Evolutionary conservation across 202 grass and related monocot genomes (phyloP).

Genomic region (Panicum virgatum): DNA sequence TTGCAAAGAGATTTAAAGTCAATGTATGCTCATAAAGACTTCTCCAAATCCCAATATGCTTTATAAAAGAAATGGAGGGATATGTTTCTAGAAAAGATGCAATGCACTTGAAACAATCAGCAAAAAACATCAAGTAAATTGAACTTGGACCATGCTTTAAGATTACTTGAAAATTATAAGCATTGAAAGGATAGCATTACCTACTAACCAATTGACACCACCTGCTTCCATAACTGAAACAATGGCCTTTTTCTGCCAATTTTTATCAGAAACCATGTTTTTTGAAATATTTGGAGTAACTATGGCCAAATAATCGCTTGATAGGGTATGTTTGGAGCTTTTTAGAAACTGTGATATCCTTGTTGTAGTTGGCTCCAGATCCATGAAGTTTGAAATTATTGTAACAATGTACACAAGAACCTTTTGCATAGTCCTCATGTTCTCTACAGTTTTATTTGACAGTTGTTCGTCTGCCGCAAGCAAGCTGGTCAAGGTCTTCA

Average conservation of each 20-base stretch:
- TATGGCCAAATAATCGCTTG: slow-evolving; percentile 41
- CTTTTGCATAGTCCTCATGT: slow-evolving; percentile 78
- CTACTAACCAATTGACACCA: slow-evolving; percentile 99
- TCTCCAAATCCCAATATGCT: not conserved
- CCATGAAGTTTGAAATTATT: slow-evolving; percentile 91
- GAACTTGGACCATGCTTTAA: not conserved
- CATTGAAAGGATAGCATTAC: slow-evolving; percentile 58
- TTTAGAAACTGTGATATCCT: slow-evolving; percentile 48
- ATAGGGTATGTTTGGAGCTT: slow-evolving; percentile 38
- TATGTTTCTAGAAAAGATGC: slow-evolving; percentile 37
- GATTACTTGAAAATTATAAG: slow-evolving; percentile 18
- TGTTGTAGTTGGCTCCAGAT: slow-evolving; percentile 57
- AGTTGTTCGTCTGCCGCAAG: slow-evolving; percentile 74
- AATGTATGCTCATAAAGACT: not conserved
- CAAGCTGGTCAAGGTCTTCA: slow-evolving; percentile 89
- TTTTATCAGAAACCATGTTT: slow-evolving; percentile 51
- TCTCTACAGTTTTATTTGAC: slow-evolving; percentile 72
- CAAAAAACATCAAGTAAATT: slow-evolving; percentile 24
- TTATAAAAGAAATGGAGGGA: not conserved
- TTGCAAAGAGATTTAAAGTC: not conserved
- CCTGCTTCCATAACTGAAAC: slow-evolving; percentile 98
- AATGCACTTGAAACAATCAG: slow-evolving; percentile 30
- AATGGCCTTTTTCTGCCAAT: slow-evolving; percentile 92
- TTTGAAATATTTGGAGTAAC: slow-evolving; percentile 46
- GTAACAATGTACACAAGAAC: slow-evolving; percentile 85